phyloP scores from a whole-genome alignment of 2,329 filamentous ascomycete species.

The Dendryphion nanum region DNA sequence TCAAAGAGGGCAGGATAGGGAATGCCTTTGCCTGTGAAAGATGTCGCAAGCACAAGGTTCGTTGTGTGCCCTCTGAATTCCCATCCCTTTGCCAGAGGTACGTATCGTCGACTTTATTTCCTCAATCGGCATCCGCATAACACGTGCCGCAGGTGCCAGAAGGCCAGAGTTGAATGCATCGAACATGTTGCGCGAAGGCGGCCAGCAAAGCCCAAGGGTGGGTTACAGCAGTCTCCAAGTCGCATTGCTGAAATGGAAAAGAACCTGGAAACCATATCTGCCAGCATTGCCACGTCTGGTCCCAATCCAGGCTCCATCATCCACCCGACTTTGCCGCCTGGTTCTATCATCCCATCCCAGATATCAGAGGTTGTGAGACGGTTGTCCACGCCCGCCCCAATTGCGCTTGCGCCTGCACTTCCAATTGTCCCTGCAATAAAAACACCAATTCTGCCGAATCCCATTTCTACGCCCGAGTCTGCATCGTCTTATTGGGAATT shows the following conservation, averaged over 20 bases:
- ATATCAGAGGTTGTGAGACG: slow-evolving; percentile 19
- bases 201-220: slow-evolving; percentile 31
- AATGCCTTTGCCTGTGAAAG: slow-evolving; percentile 39
- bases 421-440: slow-evolving; percentile 11
- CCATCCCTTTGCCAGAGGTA: slow-evolving; percentile 35
- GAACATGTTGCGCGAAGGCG: slow-evolving; percentile 37
- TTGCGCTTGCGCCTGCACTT: slow-evolving; percentile 11
- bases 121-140: slow-evolving; percentile 21
- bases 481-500: slow-evolving; percentile 33
- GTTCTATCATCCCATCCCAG: slow-evolving; percentile 20
- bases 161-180: slow-evolving; percentile 36
- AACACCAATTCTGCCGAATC: slow-evolving; percentile 20
- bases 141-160: slow-evolving; percentile 38
- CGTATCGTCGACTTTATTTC: slow-evolving; percentile 6
- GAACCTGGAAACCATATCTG: slow-evolving; percentile 33
- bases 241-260: slow-evolving; percentile 34
- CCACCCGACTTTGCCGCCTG: slow-evolving; percentile 22
- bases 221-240: slow-evolving; percentile 22
- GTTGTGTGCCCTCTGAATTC: slow-evolving; percentile 34
- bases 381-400: slow-evolving; percentile 13
- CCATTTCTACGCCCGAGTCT: slow-evolving; percentile 22
- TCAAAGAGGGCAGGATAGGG: slow-evolving; percentile 35
- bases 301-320: slow-evolving; percentile 19
- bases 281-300: slow-evolving; percentile 24
- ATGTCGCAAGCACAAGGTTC: slow-evolving; percentile 38